Conservation (phyloP, 805 yeast genomes). For the Komagataella phaffii region DNA sequence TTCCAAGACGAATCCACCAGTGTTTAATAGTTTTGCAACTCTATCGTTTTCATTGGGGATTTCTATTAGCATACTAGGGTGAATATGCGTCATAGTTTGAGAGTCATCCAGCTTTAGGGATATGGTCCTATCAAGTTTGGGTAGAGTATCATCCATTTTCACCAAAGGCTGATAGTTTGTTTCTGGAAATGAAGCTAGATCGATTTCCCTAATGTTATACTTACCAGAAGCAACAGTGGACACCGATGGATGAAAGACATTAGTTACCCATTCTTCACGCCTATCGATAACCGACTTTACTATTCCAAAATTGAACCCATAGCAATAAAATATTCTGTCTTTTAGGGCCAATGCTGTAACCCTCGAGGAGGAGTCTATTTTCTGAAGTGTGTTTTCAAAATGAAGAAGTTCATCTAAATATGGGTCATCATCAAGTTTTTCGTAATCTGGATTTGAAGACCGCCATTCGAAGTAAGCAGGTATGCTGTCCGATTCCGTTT, state of each 20-base stretch:
- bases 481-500: background rate
- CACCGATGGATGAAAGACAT: background rate
- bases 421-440: background rate
- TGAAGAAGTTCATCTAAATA: background rate
- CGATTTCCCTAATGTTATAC: background rate
- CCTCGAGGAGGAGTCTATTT: background rate
- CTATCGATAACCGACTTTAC: background rate
- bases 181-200: background rate
- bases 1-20: background rate
- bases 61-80: background rate
- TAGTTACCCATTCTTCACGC: background rate
- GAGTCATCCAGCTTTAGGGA: background rate
- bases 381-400: background rate
- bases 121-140: background rate
- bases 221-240: background rate
- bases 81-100: background rate
- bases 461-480: background rate
- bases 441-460: background rate
- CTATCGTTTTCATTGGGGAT: background rate
- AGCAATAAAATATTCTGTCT: background rate
- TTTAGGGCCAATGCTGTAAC: background rate
- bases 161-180: background rate
- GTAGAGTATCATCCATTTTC: background rate
- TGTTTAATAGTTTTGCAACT: background rate
- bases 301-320: background rate